Percentiles rank a stretch among this genome's conserved stretches.
Conservation (phyloP, 768 basidiomycete species). For the Trichaptum fuscoviolaceum region DNA sequence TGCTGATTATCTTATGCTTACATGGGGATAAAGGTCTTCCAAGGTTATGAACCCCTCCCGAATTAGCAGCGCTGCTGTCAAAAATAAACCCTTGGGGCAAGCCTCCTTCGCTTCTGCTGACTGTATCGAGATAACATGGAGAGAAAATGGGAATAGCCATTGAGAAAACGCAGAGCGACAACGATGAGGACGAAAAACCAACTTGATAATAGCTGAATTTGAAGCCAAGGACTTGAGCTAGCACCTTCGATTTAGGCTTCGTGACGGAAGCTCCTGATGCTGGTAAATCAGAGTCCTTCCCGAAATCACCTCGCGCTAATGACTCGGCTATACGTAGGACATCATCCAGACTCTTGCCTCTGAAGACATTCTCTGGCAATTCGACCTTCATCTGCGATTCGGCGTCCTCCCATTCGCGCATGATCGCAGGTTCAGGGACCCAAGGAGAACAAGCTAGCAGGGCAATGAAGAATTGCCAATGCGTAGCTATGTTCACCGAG, state of each 20-base stretch:
- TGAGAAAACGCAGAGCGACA: background rate
- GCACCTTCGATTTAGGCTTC: conserved; percentile 42
- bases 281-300: conserved; percentile 6
- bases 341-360: conserved; percentile 62
- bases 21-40: conserved; percentile 91
- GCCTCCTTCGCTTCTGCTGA: conserved; percentile 52
- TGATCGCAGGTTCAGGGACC: conserved; percentile 43
- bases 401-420: conserved; percentile 10
- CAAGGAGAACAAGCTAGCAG: conserved; percentile 86
- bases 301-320: conserved; percentile 13
- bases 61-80: conserved; percentile 82
- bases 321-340: conserved; percentile 53
- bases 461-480: conserved; percentile 85
- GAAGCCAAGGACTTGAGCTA: conserved; percentile 95
- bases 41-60: conserved; percentile 84
- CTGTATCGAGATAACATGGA: conserved; percentile 27
- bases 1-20: conserved; percentile 31
- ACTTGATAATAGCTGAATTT: conserved; percentile 93
- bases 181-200: conserved; percentile 16
- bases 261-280: conserved; percentile 10
- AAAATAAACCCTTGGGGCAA: conserved; percentile 67
- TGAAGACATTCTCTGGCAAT: conserved; percentile 38
- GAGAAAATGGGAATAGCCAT: conserved; percentile 12
- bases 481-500: conserved; percentile 71
- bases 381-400: conserved; percentile 32